phyloP scores from a whole-genome alignment of 345 rosid genomes.

The Gossypium ekmanianum region DNA sequence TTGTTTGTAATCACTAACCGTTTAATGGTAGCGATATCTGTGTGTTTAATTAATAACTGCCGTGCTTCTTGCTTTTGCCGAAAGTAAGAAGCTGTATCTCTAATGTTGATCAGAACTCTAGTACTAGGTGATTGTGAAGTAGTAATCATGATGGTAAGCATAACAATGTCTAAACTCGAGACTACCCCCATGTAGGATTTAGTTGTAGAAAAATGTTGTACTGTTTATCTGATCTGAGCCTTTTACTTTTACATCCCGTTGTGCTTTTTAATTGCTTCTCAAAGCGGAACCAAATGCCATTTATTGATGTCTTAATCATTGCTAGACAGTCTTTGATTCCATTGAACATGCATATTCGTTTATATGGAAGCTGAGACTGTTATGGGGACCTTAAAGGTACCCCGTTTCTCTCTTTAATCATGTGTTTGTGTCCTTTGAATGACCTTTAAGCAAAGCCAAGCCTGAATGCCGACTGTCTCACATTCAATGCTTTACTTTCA shows the following conservation, averaged over 20 bases:
- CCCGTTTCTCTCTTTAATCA: neutral
- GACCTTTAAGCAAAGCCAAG: neutral
- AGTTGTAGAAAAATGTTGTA: conserved; percentile 27
- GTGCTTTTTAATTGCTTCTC: too few relatives aligned
- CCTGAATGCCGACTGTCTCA: neutral
- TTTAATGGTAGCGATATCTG: conserved; percentile 58
- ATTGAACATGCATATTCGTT: neutral
- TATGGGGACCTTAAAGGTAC: neutral
- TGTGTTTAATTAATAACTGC: conserved; percentile 51
- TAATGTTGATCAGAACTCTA: conserved; percentile 51
- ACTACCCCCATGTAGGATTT: conserved; percentile 21
- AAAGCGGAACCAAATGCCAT: neutral
- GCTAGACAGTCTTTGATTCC: neutral
- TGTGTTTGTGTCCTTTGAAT: neutral
- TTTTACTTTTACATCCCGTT: neutral
- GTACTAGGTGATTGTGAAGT: conserved; percentile 57
- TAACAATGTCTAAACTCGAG: conserved; percentile 32
- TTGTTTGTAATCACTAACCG: conserved; percentile 79
- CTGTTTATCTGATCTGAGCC: neutral
- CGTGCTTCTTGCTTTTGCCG: conserved; percentile 31
- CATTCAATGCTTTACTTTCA: neutral
- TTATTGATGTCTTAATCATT: neutral
- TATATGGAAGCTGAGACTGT: neutral
- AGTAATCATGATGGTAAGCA: conserved; percentile 33
- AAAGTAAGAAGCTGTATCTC: conserved; percentile 51